phyloP scores from a whole-genome alignment of 306 rosid genomes.

The Medicago arabica region DNA sequence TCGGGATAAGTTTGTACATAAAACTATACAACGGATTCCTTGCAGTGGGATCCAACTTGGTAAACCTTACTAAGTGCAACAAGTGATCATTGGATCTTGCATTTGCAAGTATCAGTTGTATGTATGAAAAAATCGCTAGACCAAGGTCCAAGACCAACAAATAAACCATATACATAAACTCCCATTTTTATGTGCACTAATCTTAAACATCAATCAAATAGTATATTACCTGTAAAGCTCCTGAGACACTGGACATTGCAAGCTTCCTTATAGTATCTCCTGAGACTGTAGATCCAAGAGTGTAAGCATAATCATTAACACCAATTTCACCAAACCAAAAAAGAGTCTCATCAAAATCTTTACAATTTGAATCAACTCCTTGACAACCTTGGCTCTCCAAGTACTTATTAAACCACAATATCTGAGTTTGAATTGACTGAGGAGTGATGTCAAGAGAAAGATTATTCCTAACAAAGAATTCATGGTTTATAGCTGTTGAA shows the following conservation, averaged over 20 bases:
- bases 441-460: constrained; percentile 74
- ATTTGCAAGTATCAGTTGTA: no score
- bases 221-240: constrained; percentile 60
- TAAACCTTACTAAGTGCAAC: no score
- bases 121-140: background rate
- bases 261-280: constrained; percentile 64
- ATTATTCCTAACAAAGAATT: constrained; percentile 78
- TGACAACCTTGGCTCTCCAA: constrained; percentile 56
- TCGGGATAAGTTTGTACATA: no score
- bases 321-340: constrained; percentile 99
- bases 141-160: background rate
- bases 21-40: no score
- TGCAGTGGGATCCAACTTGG: no score
- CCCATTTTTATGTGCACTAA: background rate
- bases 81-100: no score
- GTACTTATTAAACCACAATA: constrained; percentile 75
- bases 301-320: constrained; percentile 93
- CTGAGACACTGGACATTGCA: constrained; percentile 53
- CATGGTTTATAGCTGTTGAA: constrained; percentile 78
- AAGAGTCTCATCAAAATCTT: constrained; percentile 63
- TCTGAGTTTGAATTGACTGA: constrained; percentile 77
- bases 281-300: constrained; percentile 68
- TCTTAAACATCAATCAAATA: background rate
- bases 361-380: constrained; percentile 44
- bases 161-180: background rate